Base-by-base conservation (phyloP, 768 basidiomycete genomes). In the Aureoboletus auriporus region DNA sequence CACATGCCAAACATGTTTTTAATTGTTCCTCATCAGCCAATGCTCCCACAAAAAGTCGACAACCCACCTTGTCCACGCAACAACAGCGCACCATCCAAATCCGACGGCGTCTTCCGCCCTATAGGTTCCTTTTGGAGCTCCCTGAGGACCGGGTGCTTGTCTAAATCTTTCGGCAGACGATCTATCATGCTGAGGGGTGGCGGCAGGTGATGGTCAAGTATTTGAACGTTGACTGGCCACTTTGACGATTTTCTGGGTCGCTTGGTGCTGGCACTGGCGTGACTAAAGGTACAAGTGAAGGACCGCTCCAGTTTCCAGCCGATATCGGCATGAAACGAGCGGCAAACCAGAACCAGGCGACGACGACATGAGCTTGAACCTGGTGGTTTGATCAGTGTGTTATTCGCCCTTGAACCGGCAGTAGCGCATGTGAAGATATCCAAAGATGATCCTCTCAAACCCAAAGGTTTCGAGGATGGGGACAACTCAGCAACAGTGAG, bases 391-490 rank as follows among this genome's bases (percentile, higher is more conserved):
- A n/a, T 67, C 60, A 27, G 72, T 68, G 56, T 71, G 80, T 10
- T 70, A 71, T 9, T 51, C 28, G 50, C 66, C 68, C 47, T 62
- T n/a, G n/a, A n/a, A n/a, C n/a, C n/a, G n/a, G n/a, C n/a, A n/a
- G n/a, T n/a, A n/a, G 73, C 10, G 84, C 80, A 29, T 85, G 79
- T 1, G 88, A 83, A 8, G 89, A 86, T 7, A n/a, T n/a, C 89
- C 90, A 66, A 86, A 92, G 16, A 93, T 75, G 56, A 93, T 89
- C 44, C 89, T 79, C 58, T 86, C 75, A 58, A 80, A 88, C 8
- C 89, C 89, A 62, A 92, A 92, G 3, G 89, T 90, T 63, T 93
- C 89, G 52, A 91, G 69, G 33, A 85, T 83, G 13, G 87, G 90
- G 8, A 82, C 85, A 55, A 92, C n/a, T n/a, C n/a, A n/a, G n/a